phyloP scores from a whole-genome alignment of 2,329 filamentous ascomycete genomes.

The Penicillium sp. region DNA sequence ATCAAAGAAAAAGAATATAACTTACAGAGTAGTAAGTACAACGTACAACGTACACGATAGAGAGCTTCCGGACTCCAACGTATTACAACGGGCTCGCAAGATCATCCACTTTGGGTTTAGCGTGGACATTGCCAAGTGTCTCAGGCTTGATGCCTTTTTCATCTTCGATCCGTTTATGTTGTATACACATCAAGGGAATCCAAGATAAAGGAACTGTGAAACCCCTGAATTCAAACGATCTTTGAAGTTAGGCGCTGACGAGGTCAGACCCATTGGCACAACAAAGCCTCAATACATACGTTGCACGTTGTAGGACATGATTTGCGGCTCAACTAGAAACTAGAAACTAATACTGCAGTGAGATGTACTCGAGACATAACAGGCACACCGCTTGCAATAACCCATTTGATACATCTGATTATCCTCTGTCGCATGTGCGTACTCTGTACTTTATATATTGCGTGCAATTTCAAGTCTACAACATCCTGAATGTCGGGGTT shows the following conservation, averaged over 20 bases:
- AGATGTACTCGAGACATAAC: too few relatives aligned
- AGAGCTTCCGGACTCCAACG: constrained; percentile 12
- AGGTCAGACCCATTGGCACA: not conserved
- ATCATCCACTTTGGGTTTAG: constrained; percentile 29
- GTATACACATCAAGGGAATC: too few relatives aligned
- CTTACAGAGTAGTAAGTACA: too few relatives aligned
- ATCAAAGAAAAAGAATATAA: too few relatives aligned
- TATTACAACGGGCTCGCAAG: constrained; percentile 25
- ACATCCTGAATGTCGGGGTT: not conserved
- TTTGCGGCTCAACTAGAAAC: too few relatives aligned
- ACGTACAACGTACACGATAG: constrained; percentile 11
- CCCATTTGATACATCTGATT: not conserved
- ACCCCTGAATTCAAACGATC: too few relatives aligned
- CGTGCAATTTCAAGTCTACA: too few relatives aligned
- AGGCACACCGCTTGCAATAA: not conserved
- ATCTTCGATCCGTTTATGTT: not conserved
- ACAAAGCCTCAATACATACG: not conserved
- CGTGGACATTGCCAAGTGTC: not conserved
- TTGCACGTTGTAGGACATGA: not conserved
- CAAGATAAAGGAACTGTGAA: too few relatives aligned
- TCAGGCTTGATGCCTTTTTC: not conserved
- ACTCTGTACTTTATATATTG: too few relatives aligned
- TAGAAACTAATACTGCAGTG: too few relatives aligned
- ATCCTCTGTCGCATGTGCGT: not conserved
- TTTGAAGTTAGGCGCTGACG: too few relatives aligned